Percentiles rank a stretch among this genome's conserved stretches.
phyloP scores from a whole-genome alignment of 257 asterid species.

The Penstemon eatonii region DNA sequence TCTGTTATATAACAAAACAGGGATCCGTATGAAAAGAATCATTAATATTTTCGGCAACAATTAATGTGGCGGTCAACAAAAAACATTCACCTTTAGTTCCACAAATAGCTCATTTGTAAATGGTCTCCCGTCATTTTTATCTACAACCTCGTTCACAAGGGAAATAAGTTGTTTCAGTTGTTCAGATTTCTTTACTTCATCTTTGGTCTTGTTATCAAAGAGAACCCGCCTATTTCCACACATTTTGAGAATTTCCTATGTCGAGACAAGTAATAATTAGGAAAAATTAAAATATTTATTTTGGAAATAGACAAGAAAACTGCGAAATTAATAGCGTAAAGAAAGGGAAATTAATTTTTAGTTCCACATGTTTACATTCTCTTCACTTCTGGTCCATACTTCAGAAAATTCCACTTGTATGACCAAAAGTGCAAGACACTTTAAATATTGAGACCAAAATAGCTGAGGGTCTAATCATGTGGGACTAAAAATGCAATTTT shows the following conservation, averaged over 20 bases:
- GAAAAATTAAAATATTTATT: neutral
- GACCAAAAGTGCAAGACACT: no score
- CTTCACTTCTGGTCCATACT: no score
- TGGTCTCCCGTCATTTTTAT: slow-evolving; percentile 56
- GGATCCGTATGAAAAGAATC: neutral
- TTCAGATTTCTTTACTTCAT: slow-evolving; percentile 33
- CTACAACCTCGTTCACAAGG: slow-evolving; percentile 55
- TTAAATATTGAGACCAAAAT: no score
- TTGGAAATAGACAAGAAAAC: neutral
- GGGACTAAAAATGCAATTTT: no score
- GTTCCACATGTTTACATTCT: no score
- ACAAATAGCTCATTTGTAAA: slow-evolving; percentile 54
- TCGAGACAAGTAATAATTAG: neutral
- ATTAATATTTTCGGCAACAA: neutral
- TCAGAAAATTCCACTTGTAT: no score
- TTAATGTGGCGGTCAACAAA: neutral
- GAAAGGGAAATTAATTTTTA: neutral
- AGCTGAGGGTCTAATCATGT: no score
- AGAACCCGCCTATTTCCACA: slow-evolving; percentile 71
- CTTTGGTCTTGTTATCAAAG: slow-evolving; percentile 65
- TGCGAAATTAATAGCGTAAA: neutral
- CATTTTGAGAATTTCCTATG: slow-evolving; percentile 47
- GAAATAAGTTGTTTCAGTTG: slow-evolving; percentile 50
- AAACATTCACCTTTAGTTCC: slow-evolving; percentile 45
- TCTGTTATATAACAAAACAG: slow-evolving; percentile 33